Evolutionary conservation across 495 filamentous ascomycete species (phyloP).

Genomic region (Patellaria atrata): DNA sequence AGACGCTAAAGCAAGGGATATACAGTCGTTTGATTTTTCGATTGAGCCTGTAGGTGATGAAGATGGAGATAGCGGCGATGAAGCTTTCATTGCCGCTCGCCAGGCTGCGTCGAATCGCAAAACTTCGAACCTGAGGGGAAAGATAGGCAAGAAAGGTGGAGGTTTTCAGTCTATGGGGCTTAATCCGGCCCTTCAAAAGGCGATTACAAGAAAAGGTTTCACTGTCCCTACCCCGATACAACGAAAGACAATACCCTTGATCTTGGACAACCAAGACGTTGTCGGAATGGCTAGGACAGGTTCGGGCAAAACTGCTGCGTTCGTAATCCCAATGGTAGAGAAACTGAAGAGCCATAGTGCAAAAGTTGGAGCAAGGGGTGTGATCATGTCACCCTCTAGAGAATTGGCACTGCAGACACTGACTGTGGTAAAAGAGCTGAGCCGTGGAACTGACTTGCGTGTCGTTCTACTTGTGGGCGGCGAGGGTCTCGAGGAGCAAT

Average conservation of each 20-base stretch:
- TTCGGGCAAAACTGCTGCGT: constrained; percentile 93
- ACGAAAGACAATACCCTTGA: constrained; percentile 83
- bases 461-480: constrained; percentile 82
- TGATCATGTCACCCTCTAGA: constrained; percentile 81
- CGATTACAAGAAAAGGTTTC: constrained; percentile 86
- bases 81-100: constrained; percentile 71
- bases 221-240: constrained; percentile 94
- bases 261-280: constrained; percentile 80
- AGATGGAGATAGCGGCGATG: constrained; percentile 47
- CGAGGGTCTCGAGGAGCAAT: constrained; percentile 93
- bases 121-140: constrained; percentile 62
- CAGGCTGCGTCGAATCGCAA: constrained; percentile 83
- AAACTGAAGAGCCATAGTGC: constrained; percentile 79
- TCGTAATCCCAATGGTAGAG: constrained; percentile 96
- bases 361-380: constrained; percentile 64
- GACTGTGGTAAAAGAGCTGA: constrained; percentile 90
- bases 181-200: constrained; percentile 64
- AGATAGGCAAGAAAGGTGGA: constrained; percentile 80
- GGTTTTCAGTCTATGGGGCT: constrained; percentile 96
- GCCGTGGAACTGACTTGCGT: constrained; percentile 78
- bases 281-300: constrained; percentile 96
- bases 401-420: constrained; percentile 90
- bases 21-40: constrained; percentile 19
- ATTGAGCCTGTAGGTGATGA: constrained; percentile 24
- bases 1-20: constrained; percentile 1